phyloP scores from a whole-genome alignment of 495 filamentous ascomycete species.

The Lindgomyces ingoldianus region DNA sequence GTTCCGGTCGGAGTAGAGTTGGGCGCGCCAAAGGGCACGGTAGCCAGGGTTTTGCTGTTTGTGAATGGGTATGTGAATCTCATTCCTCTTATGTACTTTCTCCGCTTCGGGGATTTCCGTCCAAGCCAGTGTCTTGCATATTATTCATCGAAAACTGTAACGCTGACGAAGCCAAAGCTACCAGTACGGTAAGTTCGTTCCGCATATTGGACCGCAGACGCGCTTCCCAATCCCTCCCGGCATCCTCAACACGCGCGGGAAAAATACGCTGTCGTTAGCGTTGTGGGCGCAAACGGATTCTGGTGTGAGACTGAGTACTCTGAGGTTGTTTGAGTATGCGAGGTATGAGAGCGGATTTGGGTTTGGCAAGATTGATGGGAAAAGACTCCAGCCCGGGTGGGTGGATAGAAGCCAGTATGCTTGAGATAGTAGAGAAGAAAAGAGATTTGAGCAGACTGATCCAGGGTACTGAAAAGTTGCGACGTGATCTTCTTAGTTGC shows the following conservation, averaged over 20 bases:
- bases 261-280: conserved; percentile 52
- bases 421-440: conserved; percentile 14
- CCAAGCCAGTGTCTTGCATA: no score
- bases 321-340: conserved; percentile 22
- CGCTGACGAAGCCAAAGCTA: conserved; percentile 35
- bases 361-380: conserved; percentile 35
- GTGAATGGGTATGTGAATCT: conserved; percentile 44
- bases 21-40: conserved; percentile 35
- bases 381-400: conserved; percentile 38
- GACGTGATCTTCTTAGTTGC: no score
- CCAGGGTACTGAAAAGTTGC: no score
- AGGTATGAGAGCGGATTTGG: conserved; percentile 33
- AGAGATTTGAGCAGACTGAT: no score
- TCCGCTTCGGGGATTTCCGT: no score
- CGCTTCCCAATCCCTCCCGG: conserved; percentile 54
- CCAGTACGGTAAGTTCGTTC: conserved; percentile 53
- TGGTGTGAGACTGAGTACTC: conserved; percentile 28
- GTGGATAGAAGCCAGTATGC: conserved; percentile 36
- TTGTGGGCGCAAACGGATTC: conserved; percentile 43
- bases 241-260: conserved; percentile 50
- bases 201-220: conserved; percentile 55
- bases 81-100: no score
- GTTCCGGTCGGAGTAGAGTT: conserved; percentile 48
- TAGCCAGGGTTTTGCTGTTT: conserved; percentile 45
- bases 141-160: background rate